A percentile compares a stretch with the other conserved stretches of the same genome.
These are phyloP conservation scores for Blastocystis sp. DNA, from an alignment of 352 stramenopile genomes.

Conservation along the genomic window DNA sequence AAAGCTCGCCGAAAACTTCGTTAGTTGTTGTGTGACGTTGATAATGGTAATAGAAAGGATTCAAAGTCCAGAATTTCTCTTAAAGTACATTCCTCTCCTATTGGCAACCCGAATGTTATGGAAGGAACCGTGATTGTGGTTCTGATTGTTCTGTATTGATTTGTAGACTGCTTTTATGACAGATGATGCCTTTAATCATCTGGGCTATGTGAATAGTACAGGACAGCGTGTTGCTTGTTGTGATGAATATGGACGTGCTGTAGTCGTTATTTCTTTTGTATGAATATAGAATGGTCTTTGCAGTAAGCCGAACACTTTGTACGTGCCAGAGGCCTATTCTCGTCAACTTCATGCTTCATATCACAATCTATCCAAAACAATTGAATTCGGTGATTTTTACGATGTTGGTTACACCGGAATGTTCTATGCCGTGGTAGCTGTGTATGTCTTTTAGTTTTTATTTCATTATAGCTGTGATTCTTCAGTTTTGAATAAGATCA, in stretches of 20 bases:
- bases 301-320: constrained; percentile 9
- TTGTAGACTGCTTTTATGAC: constrained; percentile 35
- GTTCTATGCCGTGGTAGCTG: constrained; percentile 42
- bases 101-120: background rate
- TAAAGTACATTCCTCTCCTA: background rate
- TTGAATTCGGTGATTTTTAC: background rate
- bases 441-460: background rate
- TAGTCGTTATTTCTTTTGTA: background rate
- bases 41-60: constrained; percentile 31
- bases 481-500: background rate
- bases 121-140: constrained; percentile 9
- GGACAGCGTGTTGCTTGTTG: constrained; percentile 29
- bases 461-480: constrained; percentile 16
- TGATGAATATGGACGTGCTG: background rate
- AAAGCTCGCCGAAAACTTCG: background rate
- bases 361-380: background rate
- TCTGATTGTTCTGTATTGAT: background rate
- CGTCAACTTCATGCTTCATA: background rate
- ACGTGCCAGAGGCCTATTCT: background rate
- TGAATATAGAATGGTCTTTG: background rate
- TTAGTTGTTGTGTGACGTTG: background rate
- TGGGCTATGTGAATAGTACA: constrained; percentile 40
- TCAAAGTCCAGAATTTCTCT: background rate
- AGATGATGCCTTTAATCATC: constrained; percentile 20
- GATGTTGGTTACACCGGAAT: constrained; percentile 1